Conservation (phyloP, 805 yeast genomes). For the Zygosaccharomyces siamensis region DNA sequence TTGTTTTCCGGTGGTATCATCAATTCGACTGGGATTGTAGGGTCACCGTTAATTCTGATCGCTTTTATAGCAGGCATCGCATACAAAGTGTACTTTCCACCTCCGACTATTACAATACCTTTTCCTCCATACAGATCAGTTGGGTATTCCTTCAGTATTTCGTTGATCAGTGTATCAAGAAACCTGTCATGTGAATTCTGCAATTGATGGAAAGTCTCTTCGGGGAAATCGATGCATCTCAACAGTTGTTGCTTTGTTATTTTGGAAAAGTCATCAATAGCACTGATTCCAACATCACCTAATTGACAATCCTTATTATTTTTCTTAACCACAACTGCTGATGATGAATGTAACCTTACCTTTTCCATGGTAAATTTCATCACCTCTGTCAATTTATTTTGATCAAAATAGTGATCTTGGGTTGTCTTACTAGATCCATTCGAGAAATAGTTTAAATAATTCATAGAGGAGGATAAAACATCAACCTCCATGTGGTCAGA, state of each 20-base stretch:
- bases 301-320: slow-evolving; percentile 12
- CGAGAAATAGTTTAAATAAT: neutral
- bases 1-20: slow-evolving; percentile 65
- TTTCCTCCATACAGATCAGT: slow-evolving; percentile 35
- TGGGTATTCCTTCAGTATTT: slow-evolving; percentile 12
- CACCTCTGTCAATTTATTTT: slow-evolving; percentile 2
- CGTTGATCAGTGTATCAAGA: slow-evolving; percentile 5
- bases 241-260: slow-evolving; percentile 14
- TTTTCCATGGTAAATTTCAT: slow-evolving; percentile 9
- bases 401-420: slow-evolving; percentile 2
- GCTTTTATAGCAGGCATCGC: slow-evolving; percentile 59
- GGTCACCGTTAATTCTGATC: slow-evolving; percentile 54
- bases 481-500: slow-evolving; percentile 8
- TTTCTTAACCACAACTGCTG: slow-evolving; percentile 12
- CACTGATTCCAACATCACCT: slow-evolving; percentile 11
- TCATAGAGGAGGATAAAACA: neutral
- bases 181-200: slow-evolving; percentile 14
- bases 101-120: slow-evolving; percentile 58
- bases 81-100: slow-evolving; percentile 70
- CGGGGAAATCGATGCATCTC: slow-evolving; percentile 16
- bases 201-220: slow-evolving; percentile 9
- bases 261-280: slow-evolving; percentile 8
- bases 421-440: neutral
- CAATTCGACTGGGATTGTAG: slow-evolving; percentile 70
- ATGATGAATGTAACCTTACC: slow-evolving; percentile 14